phyloP scores from a whole-genome alignment of 2,329 filamentous ascomycete species.

The Phialemoniopsis sp. region DNA sequence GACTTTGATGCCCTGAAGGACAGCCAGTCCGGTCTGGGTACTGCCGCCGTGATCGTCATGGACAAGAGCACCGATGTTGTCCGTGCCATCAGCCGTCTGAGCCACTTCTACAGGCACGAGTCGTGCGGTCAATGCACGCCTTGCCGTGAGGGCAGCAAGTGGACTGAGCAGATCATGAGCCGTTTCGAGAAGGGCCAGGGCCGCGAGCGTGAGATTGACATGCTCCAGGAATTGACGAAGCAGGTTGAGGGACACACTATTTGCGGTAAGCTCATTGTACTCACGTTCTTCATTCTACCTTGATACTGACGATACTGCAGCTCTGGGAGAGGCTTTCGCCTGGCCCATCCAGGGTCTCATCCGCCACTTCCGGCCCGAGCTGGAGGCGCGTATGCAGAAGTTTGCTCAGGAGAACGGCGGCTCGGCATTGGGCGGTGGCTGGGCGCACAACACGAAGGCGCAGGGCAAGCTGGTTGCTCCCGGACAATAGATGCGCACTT shows the following conservation, averaged over 20 bases:
- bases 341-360: conserved; percentile 99
- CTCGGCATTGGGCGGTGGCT: conserved; percentile 78
- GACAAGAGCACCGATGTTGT: conserved; percentile 97
- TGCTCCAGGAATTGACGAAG: conserved; percentile 98
- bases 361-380: conserved; percentile 93
- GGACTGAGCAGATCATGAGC: conserved; percentile 98
- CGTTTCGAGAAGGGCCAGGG: conserved; percentile 91
- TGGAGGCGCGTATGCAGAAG: conserved; percentile 85
- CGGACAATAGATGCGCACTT: conserved; percentile 36
- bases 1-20: conserved; percentile 99
- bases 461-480: conserved; percentile 84
- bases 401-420: conserved; percentile 72
- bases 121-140: conserved; percentile 98
- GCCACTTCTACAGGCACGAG: conserved; percentile 98
- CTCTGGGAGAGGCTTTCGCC: conserved; percentile 94
- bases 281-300: not conserved
- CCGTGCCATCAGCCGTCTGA: conserved; percentile 85
- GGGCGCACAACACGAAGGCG: conserved; percentile 69
- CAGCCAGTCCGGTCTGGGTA: conserved; percentile 93
- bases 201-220: conserved; percentile 90
- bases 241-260: conserved; percentile 99
- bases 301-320: conserved; percentile 35
- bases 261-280: conserved; percentile 62
- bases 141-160: conserved; percentile 98
- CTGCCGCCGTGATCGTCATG: conserved; percentile 97